Evolutionary conservation across 179 eudicot genomes (phyloP).

Genomic region (Carnegiea gigantea): DNA sequence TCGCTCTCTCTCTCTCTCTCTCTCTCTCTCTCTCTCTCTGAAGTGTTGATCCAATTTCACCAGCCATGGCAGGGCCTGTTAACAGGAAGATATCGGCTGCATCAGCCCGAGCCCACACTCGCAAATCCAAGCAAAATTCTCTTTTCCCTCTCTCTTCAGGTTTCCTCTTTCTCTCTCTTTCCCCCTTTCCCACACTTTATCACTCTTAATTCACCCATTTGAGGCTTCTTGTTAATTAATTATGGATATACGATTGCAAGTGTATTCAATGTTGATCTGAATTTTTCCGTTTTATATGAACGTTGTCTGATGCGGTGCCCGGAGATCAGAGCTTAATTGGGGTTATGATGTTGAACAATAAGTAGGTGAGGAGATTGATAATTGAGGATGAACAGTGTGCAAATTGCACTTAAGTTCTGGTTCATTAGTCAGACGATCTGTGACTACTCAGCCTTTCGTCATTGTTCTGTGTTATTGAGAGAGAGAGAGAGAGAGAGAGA

Average conservation of each 20-base stretch:
- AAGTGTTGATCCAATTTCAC: too few species aligned
- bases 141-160: conserved; percentile 50
- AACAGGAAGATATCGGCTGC: conserved; percentile 75
- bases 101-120: conserved; percentile 88
- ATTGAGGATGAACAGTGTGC: background rate
- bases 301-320: background rate
- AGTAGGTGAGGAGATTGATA: background rate
- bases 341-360: background rate
- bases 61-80: conserved; percentile 28
- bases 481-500: too few species aligned
- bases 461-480: too few species aligned
- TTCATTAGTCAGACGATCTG: background rate
- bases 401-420: background rate
- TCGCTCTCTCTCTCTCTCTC: background rate
- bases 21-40: background rate
- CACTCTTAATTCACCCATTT: background rate
- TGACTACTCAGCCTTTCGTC: background rate
- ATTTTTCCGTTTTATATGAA: background rate
- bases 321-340: background rate
- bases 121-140: conserved; percentile 48
- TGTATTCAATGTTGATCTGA: background rate
- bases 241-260: background rate
- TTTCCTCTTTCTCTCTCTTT: conserved; percentile 3
- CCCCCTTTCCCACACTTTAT: too few species aligned
- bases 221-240: background rate